Conservation (phyloP, 192 early-diverging fungal species). For the Chytriomyces confervae region DNA sequence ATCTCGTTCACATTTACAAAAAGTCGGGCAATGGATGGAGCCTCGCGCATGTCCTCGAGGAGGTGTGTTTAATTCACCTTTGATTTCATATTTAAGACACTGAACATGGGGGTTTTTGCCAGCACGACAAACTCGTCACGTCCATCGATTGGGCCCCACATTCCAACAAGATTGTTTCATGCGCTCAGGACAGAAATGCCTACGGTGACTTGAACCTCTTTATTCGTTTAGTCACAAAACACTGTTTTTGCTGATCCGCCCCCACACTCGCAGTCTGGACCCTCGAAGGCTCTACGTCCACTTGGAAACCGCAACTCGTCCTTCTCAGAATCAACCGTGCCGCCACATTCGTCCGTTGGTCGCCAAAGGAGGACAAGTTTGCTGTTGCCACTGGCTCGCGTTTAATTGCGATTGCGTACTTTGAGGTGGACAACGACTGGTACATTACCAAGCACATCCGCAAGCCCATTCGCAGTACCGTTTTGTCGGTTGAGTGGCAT, state of each 20-base stretch:
- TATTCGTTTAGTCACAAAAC: neutral
- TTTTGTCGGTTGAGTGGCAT: slow-evolving; percentile 92
- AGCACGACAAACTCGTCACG: slow-evolving; percentile 96
- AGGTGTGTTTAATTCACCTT: slow-evolving; percentile 52
- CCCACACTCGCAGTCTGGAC: slow-evolving; percentile 77
- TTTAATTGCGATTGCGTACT: slow-evolving; percentile 92
- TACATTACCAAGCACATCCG: slow-evolving; percentile 86
- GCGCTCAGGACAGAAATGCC: slow-evolving; percentile 98
- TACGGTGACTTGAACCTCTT: slow-evolving; percentile 61
- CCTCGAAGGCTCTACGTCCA: slow-evolving; percentile 57
- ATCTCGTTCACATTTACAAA: slow-evolving; percentile 88
- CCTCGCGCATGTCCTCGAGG: slow-evolving; percentile 70
- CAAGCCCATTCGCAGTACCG: slow-evolving; percentile 89
- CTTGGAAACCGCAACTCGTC: slow-evolving; percentile 92
- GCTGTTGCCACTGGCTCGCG: slow-evolving; percentile 93
- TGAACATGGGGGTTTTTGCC: neutral
- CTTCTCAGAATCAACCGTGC: slow-evolving; percentile 95
- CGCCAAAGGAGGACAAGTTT: slow-evolving; percentile 96
- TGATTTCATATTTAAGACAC: neutral
- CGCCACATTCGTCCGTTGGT: slow-evolving; percentile 93
- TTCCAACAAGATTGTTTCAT: slow-evolving; percentile 94
- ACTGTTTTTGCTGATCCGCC: neutral
- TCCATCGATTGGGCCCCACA: slow-evolving; percentile 94
- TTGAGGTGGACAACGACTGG: slow-evolving; percentile 96
- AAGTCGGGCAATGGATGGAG: slow-evolving; percentile 67